A percentile compares a stretch with the other conserved stretches of the same genome.
Evolutionary conservation across 768 basidiomycete species (phyloP).

Genomic region (Tricholoma bakamatsutake): DNA sequence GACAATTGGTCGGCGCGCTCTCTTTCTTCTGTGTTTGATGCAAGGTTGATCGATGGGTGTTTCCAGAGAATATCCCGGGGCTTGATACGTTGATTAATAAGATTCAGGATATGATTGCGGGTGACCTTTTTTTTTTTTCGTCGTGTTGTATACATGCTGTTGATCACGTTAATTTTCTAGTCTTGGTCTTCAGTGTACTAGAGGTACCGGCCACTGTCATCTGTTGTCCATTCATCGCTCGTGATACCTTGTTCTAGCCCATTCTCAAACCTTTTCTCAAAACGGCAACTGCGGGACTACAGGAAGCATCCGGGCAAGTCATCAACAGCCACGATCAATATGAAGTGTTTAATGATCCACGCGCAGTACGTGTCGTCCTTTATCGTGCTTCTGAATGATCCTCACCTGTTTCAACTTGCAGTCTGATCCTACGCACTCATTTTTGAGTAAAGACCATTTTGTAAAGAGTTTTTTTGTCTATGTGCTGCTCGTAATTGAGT

Average conservation of each 20-base stretch:
- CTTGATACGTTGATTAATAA: constrained; percentile 71
- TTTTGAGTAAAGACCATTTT: constrained; percentile 87
- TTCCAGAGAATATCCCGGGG: constrained; percentile 77
- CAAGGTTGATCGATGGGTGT: neutral
- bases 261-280: constrained; percentile 77
- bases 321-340: constrained; percentile 80
- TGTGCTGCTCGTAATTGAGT: neutral
- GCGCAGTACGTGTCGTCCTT: constrained; percentile 47
- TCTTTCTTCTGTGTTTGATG: neutral
- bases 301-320: constrained; percentile 65
- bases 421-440: constrained; percentile 87
- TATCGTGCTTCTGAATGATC: neutral
- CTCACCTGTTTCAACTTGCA: constrained; percentile 20
- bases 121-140: constrained; percentile 25
- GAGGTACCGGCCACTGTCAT: constrained; percentile 40
- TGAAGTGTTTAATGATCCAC: constrained; percentile 81
- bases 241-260: constrained; percentile 36
- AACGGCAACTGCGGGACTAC: constrained; percentile 58
- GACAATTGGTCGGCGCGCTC: constrained; percentile 50
- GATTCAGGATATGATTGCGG: constrained; percentile 64
- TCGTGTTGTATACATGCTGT: neutral
- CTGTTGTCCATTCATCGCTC: neutral
- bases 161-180: constrained; percentile 23
- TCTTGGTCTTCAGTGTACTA: constrained; percentile 80
- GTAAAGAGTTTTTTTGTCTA: constrained; percentile 36